A percentile compares a stretch with the other conserved stretches of the same genome.
Conservation (phyloP, 495 filamentous ascomycete genomes). For the Talaromyces trachyspermus region DNA sequence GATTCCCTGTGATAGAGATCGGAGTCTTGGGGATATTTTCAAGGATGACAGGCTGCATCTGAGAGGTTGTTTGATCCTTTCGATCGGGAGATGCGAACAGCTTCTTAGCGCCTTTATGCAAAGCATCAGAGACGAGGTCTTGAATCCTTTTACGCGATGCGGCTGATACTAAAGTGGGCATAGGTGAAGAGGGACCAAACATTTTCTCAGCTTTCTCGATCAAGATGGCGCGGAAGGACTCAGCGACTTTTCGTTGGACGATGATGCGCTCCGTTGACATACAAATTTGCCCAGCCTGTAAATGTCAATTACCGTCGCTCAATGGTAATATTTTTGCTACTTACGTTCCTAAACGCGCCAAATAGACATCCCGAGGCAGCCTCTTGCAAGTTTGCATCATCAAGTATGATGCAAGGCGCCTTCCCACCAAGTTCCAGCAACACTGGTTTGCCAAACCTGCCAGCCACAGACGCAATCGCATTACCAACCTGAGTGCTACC, state of each 20-base stretch:
- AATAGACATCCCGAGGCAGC: slow-evolving; percentile 44
- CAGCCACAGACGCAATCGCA: slow-evolving; percentile 48
- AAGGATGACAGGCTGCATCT: slow-evolving; percentile 67
- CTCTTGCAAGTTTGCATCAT: slow-evolving; percentile 52
- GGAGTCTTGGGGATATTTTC: slow-evolving; percentile 51
- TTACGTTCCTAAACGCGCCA: slow-evolving; percentile 44
- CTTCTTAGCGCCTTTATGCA: background rate
- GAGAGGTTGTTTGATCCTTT: slow-evolving; percentile 21
- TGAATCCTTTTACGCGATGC: slow-evolving; percentile 8
- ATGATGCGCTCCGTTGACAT: slow-evolving; percentile 88
- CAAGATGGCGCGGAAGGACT: slow-evolving; percentile 56
- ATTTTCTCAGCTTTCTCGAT: slow-evolving; percentile 9
- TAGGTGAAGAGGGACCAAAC: slow-evolving; percentile 39
- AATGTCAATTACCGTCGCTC: background rate
- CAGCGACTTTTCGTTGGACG: slow-evolving; percentile 63
- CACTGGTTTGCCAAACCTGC: slow-evolving; percentile 49
- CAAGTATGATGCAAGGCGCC: slow-evolving; percentile 50
- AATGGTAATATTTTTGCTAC: background rate
- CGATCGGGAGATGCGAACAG: background rate
- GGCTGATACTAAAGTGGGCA: slow-evolving; percentile 53
- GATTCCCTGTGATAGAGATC: slow-evolving; percentile 74
- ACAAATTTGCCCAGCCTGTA: slow-evolving; percentile 71
- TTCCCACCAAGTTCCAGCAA: slow-evolving; percentile 58
- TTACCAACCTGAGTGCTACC: slow-evolving; percentile 49
- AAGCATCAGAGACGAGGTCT: background rate